Conservation (phyloP, 176 grass and related monocot species). For the Rhipidocladum racemiflorum region DNA sequence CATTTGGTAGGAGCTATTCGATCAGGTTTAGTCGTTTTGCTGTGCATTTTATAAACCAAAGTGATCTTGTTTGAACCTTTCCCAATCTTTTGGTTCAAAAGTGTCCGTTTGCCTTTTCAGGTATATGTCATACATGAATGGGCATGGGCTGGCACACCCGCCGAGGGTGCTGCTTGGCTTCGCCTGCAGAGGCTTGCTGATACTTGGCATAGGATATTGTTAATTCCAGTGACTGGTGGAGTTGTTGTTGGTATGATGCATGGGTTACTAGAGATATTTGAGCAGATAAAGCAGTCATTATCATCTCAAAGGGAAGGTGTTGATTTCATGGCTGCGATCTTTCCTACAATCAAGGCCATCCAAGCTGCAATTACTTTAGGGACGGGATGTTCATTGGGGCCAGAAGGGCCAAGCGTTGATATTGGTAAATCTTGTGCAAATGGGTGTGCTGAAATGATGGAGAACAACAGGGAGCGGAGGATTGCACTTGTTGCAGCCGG, state of each 20-base stretch:
- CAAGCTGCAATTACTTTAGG: slow-evolving; percentile 90
- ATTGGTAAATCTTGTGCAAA: slow-evolving; percentile 93
- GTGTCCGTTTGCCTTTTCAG: slow-evolving; percentile 28
- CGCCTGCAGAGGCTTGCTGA: slow-evolving; percentile 86
- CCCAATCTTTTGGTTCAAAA: neutral
- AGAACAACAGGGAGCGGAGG: slow-evolving; percentile 88
- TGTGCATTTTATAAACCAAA: neutral
- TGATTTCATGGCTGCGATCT: slow-evolving; percentile 68
- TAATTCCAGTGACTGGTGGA: slow-evolving; percentile 95
- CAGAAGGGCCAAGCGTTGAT: slow-evolving; percentile 94
- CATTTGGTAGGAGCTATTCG: neutral
- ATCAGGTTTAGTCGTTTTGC: neutral
- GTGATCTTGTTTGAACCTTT: slow-evolving; percentile 10
- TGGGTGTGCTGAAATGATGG: slow-evolving; percentile 99
- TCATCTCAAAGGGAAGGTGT: slow-evolving; percentile 78
- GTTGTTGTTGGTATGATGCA: slow-evolving; percentile 99
- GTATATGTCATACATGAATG: slow-evolving; percentile 96
- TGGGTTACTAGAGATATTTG: slow-evolving; percentile 90
- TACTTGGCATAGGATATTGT: slow-evolving; percentile 94
- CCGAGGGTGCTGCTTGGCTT: slow-evolving; percentile 91
- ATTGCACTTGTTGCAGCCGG: slow-evolving; percentile 95
- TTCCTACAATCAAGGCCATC: slow-evolving; percentile 92
- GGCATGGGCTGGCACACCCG: slow-evolving; percentile 98
- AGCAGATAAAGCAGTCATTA: slow-evolving; percentile 80
- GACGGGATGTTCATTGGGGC: slow-evolving; percentile 89